Evolutionary conservation across 2,329 filamentous ascomycete species (phyloP).

Genomic region (Chaetoscypha palmicola): DNA sequence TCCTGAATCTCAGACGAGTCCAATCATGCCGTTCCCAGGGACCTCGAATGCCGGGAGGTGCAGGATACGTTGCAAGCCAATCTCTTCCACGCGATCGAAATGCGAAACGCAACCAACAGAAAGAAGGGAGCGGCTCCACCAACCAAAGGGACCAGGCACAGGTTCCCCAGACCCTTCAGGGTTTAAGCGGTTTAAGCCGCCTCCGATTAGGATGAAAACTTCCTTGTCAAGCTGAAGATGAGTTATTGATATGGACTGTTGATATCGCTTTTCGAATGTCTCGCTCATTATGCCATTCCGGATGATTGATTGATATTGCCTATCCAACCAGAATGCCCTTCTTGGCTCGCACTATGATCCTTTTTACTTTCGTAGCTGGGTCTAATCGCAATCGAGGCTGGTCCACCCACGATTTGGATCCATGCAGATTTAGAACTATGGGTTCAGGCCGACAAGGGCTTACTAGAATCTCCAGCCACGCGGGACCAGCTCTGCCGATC

Average conservation of each 20-base stretch:
- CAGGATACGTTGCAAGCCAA: neutral
- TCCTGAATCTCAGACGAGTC: neutral
- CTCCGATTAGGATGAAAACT: too few relatives aligned
- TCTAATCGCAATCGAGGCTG: too few relatives aligned
- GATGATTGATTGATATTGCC: neutral
- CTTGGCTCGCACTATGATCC: too few relatives aligned
- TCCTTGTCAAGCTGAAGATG: constrained; percentile 5
- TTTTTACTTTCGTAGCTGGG: too few relatives aligned
- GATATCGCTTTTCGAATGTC: neutral
- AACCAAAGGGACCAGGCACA: neutral
- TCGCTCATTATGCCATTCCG: neutral
- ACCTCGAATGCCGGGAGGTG: neutral
- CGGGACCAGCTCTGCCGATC: too few relatives aligned
- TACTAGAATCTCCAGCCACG: neutral
- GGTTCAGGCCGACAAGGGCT: constrained; percentile 8
- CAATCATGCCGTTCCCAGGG: neutral
- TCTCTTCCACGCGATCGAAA: neutral
- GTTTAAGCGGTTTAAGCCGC: too few relatives aligned
- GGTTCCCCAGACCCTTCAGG: neutral
- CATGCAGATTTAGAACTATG: neutral
- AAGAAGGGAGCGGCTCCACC: neutral
- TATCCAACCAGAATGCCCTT: too few relatives aligned
- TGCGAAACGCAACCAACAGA: constrained; percentile 3
- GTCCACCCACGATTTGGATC: neutral
- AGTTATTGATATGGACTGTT: neutral